Conservation (phyloP, 2,329 filamentous ascomycete species). For the Microsporum ferrugineum region DNA sequence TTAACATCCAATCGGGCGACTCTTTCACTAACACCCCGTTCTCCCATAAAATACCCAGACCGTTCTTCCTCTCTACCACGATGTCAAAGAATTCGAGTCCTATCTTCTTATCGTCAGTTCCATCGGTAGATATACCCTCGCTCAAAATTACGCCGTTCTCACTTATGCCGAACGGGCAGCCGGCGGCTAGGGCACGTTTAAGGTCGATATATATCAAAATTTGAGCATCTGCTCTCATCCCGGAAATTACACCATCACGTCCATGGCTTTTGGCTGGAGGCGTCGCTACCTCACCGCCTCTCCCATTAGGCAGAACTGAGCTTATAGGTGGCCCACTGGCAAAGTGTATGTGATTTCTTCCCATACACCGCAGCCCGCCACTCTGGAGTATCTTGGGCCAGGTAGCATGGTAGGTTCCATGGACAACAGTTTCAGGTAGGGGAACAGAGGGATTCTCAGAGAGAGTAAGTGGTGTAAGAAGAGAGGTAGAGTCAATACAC, state of each 20-base stretch:
- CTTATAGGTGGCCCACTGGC: constrained; percentile 55
- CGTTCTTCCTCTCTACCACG: constrained; percentile 63
- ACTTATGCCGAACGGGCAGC: constrained; percentile 63
- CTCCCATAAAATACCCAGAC: constrained; percentile 56
- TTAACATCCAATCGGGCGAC: constrained; percentile 33
- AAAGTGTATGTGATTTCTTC: constrained; percentile 80
- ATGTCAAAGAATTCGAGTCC: constrained; percentile 57
- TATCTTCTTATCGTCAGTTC: constrained; percentile 45
- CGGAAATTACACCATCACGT: constrained; percentile 51
- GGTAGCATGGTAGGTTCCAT: constrained; percentile 77
- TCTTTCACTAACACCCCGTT: constrained; percentile 44
- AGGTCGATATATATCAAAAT: constrained; percentile 69
- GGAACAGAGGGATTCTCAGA: constrained; percentile 23
- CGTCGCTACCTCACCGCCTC: constrained; percentile 13
- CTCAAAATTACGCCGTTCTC: constrained; percentile 64
- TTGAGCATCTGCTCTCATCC: constrained; percentile 69
- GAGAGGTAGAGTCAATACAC: constrained; percentile 53
- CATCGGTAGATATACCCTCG: constrained; percentile 41
- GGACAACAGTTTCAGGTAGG: constrained; percentile 59
- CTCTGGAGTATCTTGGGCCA: constrained; percentile 64
- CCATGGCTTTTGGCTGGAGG: constrained; percentile 12
- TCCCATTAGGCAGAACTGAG: constrained; percentile 22
- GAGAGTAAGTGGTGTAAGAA: constrained; percentile 57
- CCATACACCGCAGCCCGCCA: constrained; percentile 73
- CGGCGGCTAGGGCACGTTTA: constrained; percentile 48